Base-by-base conservation (phyloP, 306 rosid species). In the Alnus glutinosa region DNA sequence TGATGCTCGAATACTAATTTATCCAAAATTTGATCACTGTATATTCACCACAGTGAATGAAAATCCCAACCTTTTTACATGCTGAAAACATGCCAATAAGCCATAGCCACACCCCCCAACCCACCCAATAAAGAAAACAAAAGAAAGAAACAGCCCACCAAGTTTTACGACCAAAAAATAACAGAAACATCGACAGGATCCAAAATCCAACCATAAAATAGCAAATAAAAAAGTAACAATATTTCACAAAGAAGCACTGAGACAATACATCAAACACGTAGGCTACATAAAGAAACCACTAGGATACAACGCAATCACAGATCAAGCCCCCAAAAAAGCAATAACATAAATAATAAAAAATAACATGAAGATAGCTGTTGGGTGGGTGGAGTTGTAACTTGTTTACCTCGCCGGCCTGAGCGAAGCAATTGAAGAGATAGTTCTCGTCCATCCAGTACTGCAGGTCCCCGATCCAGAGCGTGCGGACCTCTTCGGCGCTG, bases 371-470 rank as follows among this genome's bases (percentile, higher is more conserved):
- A 0, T 28, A 49, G 50, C 8, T 1, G 9, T 19, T 14, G 18
- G 3, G 30, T 59, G 3, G 34, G 39, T 1, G 34, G 8, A 16
- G 30, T 14, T 4, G 19, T 1, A 1, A 23, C 8, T 36, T 9
- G 55, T 80, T 10, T 49, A 94, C 98, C 98, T 95, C 98, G 84
- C 95, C 97, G 3, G 94, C 85, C 39, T 81, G 91, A 47, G 89
- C 89, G 34, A 95, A 91, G 71, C 97, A 90, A 49, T 9, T 70
- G 16, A 63, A 92, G 7, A 95, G 81, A 75, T 92, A 92, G 83
- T 11, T 87, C 86, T 95, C 98, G 37, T 91, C 97, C 98, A 95
- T 95, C 98, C 98, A 95, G 83, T 85, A 89, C 85, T 92, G 97
- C 86, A 95, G 80, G 87, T 95, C 98, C 1, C 98, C 98, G 90